These are phyloP conservation scores for Juncus inflexus DNA, from an alignment of 176 grass and related monocot genomes.

Conservation along the genomic window DNA sequence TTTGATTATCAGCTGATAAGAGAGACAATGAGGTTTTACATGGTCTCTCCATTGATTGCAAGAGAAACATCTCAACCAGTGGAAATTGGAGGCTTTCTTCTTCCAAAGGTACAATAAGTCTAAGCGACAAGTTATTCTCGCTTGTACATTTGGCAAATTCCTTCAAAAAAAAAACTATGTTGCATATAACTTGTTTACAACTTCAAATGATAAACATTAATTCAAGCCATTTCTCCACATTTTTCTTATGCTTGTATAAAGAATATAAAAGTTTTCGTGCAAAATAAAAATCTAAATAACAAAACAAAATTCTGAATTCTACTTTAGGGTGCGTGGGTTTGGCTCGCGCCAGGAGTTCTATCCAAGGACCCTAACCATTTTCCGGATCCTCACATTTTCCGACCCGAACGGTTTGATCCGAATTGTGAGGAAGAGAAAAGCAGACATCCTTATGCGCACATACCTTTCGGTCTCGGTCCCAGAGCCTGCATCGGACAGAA, in stretches of 20 bases:
- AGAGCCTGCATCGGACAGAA: conserved; percentile 75
- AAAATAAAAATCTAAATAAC: background rate
- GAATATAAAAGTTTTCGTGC: too few relatives aligned
- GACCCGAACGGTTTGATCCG: conserved; percentile 54
- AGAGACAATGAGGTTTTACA: conserved; percentile 73
- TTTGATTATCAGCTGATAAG: conserved; percentile 42
- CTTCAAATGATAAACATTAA: too few relatives aligned
- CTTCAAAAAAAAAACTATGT: too few relatives aligned
- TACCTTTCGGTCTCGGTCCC: conserved; percentile 79
- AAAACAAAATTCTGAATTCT: background rate
- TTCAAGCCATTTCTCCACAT: too few relatives aligned
- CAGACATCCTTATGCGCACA: conserved; percentile 69
- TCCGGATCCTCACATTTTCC: conserved; percentile 45
- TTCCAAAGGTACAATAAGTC: conserved; percentile 42
- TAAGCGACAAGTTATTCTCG: background rate
- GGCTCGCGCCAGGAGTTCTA: conserved; percentile 68
- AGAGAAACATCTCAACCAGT: conserved; percentile 53
- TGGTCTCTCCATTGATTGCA: conserved; percentile 58
- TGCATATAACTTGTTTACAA: too few relatives aligned
- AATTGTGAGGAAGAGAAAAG: conserved; percentile 47
- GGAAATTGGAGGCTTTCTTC: conserved; percentile 42
- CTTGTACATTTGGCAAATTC: too few relatives aligned
- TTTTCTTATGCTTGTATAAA: too few relatives aligned
- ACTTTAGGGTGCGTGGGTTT: conserved; percentile 64
- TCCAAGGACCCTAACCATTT: conserved; percentile 59